These are phyloP conservation scores for Penicillium sp. DNA, from an alignment of 2,329 filamentous ascomycete species.

Conservation along the genomic window DNA sequence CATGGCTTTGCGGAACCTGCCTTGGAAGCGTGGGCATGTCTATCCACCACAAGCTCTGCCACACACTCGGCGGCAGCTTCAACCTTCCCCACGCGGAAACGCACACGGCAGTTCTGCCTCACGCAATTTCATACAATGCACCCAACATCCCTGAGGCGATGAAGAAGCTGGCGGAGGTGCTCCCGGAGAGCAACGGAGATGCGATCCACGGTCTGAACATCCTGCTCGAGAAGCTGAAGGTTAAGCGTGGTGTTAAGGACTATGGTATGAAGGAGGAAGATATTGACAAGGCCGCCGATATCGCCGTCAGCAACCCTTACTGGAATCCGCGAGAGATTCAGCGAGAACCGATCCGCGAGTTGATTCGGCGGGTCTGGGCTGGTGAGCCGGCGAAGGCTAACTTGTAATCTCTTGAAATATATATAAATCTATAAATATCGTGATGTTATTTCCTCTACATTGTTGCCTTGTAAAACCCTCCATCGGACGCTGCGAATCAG, in stretches of 20 bases:
- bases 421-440: slow-evolving; percentile 12
- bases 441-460: not conserved
- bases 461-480: not conserved
- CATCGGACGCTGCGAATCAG: not conserved
- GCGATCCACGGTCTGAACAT: slow-evolving; percentile 63
- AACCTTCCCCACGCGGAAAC: slow-evolving; percentile 69
- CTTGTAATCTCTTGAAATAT: slow-evolving; percentile 42
- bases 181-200: slow-evolving; percentile 64
- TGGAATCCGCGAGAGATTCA: slow-evolving; percentile 64
- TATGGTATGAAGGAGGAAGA: slow-evolving; percentile 65
- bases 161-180: slow-evolving; percentile 56
- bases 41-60: slow-evolving; percentile 71
- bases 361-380: slow-evolving; percentile 65
- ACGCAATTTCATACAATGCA: slow-evolving; percentile 67
- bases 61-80: slow-evolving; percentile 67
- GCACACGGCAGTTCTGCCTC: slow-evolving; percentile 66
- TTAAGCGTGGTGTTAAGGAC: slow-evolving; percentile 58
- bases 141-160: slow-evolving; percentile 59
- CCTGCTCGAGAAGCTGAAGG: slow-evolving; percentile 58
- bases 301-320: slow-evolving; percentile 63
- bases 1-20: slow-evolving; percentile 68
- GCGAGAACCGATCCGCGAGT: slow-evolving; percentile 56
- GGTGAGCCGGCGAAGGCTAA: slow-evolving; percentile 62
- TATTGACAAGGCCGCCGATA: slow-evolving; percentile 64
- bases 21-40: slow-evolving; percentile 66